A percentile compares a stretch with the other conserved stretches of the same genome.
Conservation (phyloP, 139 green algal genomes). For the Coelastrella sp. region DNA sequence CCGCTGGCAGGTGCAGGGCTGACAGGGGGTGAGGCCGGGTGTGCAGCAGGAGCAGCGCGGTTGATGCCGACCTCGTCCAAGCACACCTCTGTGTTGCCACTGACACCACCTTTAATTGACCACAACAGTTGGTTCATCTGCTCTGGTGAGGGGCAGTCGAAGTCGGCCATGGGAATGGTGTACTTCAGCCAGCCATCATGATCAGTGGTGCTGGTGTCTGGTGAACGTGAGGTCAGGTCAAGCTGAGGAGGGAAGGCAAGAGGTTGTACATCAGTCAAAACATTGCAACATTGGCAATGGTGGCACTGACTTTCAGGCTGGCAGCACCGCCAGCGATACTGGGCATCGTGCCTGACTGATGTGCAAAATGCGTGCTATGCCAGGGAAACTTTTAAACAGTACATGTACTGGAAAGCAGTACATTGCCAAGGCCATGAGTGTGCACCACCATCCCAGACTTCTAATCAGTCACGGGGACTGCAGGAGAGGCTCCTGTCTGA, state of each 20-base stretch:
- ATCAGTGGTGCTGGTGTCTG: neutral
- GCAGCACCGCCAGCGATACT: neutral
- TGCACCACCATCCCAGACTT: too few relatives aligned
- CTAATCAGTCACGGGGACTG: too few relatives aligned
- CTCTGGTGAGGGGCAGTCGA: conserved; percentile 8
- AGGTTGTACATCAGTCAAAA: neutral
- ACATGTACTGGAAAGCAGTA: too few relatives aligned
- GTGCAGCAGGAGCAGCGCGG: neutral
- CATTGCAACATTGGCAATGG: too few relatives aligned
- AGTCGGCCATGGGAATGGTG: conserved; percentile 12
- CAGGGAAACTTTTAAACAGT: too few relatives aligned
- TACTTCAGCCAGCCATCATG: conserved; percentile 30
- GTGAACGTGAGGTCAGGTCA: neutral
- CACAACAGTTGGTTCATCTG: conserved; percentile 36
- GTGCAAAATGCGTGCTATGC: neutral
- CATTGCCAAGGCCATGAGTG: too few relatives aligned
- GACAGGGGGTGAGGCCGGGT: neutral
- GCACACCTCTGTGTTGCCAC: neutral
- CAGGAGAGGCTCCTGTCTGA: too few relatives aligned
- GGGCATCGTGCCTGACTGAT: neutral
- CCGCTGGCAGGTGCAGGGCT: neutral
- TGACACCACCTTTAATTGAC: neutral
- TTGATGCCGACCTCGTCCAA: conserved; percentile 26
- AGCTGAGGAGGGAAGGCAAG: neutral
- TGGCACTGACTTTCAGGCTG: too few relatives aligned